Evolutionary conservation across 345 rosid genomes (phyloP), one percentile per base, ranked within the genome.

Genomic region (Geranium brycei): DNA sequence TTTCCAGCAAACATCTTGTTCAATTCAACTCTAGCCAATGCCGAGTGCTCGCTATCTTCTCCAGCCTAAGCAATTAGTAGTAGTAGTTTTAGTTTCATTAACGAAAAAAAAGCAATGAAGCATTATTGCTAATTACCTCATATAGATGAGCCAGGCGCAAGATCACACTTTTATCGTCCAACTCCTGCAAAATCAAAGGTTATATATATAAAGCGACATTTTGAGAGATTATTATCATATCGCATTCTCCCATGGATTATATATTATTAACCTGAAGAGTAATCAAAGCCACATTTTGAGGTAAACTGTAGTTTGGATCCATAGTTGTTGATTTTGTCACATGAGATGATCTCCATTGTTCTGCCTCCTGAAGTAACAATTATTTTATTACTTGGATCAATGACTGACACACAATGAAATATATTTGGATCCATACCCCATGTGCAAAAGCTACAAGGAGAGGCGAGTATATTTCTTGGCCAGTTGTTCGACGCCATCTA

Each of bases 71-170:
- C 56, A 31, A 16, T 10, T 57, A 57, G 59, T n/a, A 57, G 18
- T 19, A 57, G 8, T 7, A 57, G 17, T 5, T 19, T 19, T 57
- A 16, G 59, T 57, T 0, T 16, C 18, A 57, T 57, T 57, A 57
- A 13, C n/a, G 4, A 15, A 13, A 57, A 53, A 30, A 32, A 23
- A 23, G 28, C 28, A 2, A 23, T 23, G 28, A 23, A 23, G 28
- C 51, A 13, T 0, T n/a, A 2, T 31, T 62, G n/a, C 58, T 0
- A 30, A 51, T 66, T 74, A 84, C 97, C 86, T 91, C 88, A 2
- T 83, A 91, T 28, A 91, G 78, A 80, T 91, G 96, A 56, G 95
- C 96, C 17, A 91, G 67, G 12, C 96, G 89, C 62, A 91, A 80
- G 41, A 88, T 93, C 53, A 80, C 85, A 15, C 77, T 79, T 63